A percentile compares a stretch with the other conserved stretches of the same genome.
Conservation (phyloP, 352 stramenopile species). For the Phytophthora colocasiae region DNA sequence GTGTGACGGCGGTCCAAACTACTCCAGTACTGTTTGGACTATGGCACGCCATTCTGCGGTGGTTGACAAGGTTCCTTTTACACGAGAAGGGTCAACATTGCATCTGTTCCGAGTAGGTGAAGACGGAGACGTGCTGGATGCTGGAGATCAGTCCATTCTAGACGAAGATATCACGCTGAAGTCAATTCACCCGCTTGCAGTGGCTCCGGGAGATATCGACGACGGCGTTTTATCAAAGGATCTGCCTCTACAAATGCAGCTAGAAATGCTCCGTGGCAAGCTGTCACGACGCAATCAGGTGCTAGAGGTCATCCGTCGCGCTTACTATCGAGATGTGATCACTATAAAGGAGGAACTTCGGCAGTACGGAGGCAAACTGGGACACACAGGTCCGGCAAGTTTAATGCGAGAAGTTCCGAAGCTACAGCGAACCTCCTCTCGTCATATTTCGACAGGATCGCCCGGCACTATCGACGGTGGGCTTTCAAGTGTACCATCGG, state of each 20-base stretch:
- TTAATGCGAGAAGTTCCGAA: constrained; percentile 16
- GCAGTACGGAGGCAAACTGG: constrained; percentile 34
- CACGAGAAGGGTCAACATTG: constrained; percentile 14
- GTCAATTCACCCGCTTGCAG: constrained; percentile 14
- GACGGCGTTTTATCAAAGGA: constrained; percentile 48
- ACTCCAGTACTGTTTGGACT: background rate
- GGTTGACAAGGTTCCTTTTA: background rate
- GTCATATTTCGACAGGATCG: constrained; percentile 10
- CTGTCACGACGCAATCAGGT: constrained; percentile 75
- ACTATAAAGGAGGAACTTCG: constrained; percentile 85
- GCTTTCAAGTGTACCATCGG: constrained; percentile 68
- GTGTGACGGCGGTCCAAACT: background rate
- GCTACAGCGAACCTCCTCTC: constrained; percentile 18
- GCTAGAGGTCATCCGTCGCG: constrained; percentile 74
- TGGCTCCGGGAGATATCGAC: constrained; percentile 26
- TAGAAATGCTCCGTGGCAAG: constrained; percentile 77
- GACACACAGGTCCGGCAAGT: constrained; percentile 10
- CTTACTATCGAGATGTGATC: constrained; percentile 87
- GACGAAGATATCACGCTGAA: constrained; percentile 17
- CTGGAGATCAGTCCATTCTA: background rate
- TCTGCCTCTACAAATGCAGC: constrained; percentile 44
- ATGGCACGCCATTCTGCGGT: constrained; percentile 23
- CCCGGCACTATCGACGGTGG: constrained; percentile 23
- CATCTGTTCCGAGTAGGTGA: constrained; percentile 20
- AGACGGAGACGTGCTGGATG: constrained; percentile 11